Evolutionary conservation across 2,329 filamentous ascomycete species (phyloP), one percentile per base, ranked within the genome.

Genomic region (Arachnomyces sp.): DNA sequence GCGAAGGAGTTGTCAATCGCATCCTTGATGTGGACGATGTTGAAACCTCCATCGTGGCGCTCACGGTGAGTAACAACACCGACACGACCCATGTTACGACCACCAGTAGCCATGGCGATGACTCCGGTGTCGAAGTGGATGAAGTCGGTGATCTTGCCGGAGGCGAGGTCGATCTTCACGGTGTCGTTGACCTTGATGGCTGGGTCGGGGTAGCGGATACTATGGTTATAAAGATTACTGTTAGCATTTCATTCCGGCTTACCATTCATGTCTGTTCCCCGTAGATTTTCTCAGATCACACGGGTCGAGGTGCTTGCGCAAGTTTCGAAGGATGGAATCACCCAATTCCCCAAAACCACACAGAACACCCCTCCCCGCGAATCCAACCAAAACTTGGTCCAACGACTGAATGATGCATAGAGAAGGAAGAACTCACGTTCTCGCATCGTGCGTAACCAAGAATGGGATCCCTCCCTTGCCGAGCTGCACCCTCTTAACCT

Each of bases 381-480:
- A 65, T 67, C 76, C 71, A 71, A 74, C 88, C 88, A 94, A 92
- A 94, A 78, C 85, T 92, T 93, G 87, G 86, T 90, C 87, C 90
- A 95, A 95, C 90, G 90, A 82, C 90, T 95, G 90, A 95, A 89
- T 92, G 89, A 95, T 87, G 84, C 84, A 5, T 25, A 5, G 5
- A 5, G 9, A 9, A 25, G 75, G 80, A 74, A 83, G 54, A 84
- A 96, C 90, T 94, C 79, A 98, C 90, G 92, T 98, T 88, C 92
- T 84, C 76, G 92, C 92, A 92, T 98, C 92, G 86, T 98, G 92
- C 89, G 92, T 98, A 86, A 98, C 92, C 88, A 96, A 95, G 89
- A 94, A 98, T 93, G 92, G 92, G 82, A 98, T 94, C 78, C 89
- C 92, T 75, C 92, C 93, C 74, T 88, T 90, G 79, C 92, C 92